Conservation (phyloP, 2,329 filamentous ascomycete species). For the Atkinsonella hypoxylon region DNA sequence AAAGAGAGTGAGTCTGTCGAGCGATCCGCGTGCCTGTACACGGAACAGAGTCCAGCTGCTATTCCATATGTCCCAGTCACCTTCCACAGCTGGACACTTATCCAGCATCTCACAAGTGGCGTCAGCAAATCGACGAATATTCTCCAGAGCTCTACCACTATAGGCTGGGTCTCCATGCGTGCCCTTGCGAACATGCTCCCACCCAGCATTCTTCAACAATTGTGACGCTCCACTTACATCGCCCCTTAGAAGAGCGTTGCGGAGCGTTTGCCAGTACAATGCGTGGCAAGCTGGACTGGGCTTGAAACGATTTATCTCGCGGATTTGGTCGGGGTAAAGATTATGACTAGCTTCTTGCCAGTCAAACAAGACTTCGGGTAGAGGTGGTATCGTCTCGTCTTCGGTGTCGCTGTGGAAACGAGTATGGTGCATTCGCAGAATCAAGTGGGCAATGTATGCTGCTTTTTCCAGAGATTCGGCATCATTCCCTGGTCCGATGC, state of each 20-base stretch:
- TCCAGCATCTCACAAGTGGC: conserved; percentile 59
- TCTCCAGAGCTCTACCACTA: conserved; percentile 61
- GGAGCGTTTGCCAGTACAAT: conserved; percentile 79
- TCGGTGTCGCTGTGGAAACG: conserved; percentile 28
- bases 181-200: conserved; percentile 62
- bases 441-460: conserved; percentile 62
- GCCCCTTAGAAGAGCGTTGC: conserved; percentile 61
- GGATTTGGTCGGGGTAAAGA: conserved; percentile 54
- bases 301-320: conserved; percentile 48
- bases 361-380: conserved; percentile 68
- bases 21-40: conserved; percentile 55
- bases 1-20: conserved; percentile 62
- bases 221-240: conserved; percentile 54
- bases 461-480: conserved; percentile 61
- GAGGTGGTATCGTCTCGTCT: conserved; percentile 34
- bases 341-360: conserved; percentile 74
- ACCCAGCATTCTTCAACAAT: conserved; percentile 63
- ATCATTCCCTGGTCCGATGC: conserved; percentile 52
- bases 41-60: conserved; percentile 79
- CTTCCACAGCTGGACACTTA: conserved; percentile 55
- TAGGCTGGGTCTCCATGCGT: conserved; percentile 56
- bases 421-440: conserved; percentile 68
- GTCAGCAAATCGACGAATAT: conserved; percentile 60
- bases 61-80: conserved; percentile 73
- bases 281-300: conserved; percentile 66